Conservation (phyloP, 2,329 filamentous ascomycete species). For the Diaporthe humulicola region DNA sequence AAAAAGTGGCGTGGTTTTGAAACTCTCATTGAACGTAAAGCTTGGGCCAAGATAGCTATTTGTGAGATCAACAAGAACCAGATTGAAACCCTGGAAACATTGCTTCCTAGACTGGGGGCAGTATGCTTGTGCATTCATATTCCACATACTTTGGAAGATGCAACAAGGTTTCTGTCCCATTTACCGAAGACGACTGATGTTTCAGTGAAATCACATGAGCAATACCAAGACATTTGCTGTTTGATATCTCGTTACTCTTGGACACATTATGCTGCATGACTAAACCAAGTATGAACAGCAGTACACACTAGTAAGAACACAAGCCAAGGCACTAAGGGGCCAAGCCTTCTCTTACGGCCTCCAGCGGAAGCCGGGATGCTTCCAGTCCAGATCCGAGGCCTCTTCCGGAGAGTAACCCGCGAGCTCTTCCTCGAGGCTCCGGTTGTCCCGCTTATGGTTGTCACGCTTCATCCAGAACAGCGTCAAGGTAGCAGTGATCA, state of each 20-base stretch:
- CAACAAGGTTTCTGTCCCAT: neutral
- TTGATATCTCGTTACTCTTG: neutral
- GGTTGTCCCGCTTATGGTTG: slow-evolving; percentile 67
- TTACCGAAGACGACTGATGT: neutral
- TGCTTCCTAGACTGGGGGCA: neutral
- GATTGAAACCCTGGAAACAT: neutral
- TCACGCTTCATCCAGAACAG: slow-evolving; percentile 72
- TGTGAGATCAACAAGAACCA: neutral
- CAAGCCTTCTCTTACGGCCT: slow-evolving; percentile 41
- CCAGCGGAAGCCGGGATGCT: slow-evolving; percentile 76
- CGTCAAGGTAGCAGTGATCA: slow-evolving; percentile 62
- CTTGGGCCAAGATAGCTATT: no score
- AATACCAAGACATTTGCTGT: neutral
- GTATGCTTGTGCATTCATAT: neutral
- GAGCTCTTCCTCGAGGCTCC: slow-evolving; percentile 62
- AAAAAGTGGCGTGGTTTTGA: neutral
- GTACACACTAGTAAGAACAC: neutral
- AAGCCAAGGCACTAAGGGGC: neutral
- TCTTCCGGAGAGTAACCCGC: slow-evolving; percentile 64
- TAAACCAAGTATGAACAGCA: neutral
- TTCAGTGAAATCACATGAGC: neutral
- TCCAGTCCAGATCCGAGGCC: slow-evolving; percentile 74
- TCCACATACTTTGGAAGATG: no score
- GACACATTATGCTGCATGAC: neutral
- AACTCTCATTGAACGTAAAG: neutral